Evolutionary conservation across 371 early-diverging fungal genomes (phyloP), one percentile per base, ranked within the genome.

Genomic region (Rhizopus delemar): DNA sequence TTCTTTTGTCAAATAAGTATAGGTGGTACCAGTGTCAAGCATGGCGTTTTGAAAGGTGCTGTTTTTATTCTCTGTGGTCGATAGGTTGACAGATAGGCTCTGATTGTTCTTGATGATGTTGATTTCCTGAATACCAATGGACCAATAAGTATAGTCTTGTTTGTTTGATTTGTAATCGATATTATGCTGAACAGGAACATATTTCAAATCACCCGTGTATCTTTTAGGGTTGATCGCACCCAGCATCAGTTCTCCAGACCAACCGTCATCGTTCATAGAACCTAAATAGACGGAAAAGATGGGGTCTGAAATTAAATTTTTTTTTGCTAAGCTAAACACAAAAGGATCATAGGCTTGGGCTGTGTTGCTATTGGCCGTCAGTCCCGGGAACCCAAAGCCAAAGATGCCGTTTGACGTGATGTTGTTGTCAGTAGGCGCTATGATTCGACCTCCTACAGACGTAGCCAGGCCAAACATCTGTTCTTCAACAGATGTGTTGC

Each of bases 381-480:
- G 50, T 5, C 36, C 51, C 3, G 68, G 63, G 50, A 59, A 67
- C 31, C 57, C 68, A 15, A 71, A 41, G 9, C 72, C 72, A 11
- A 68, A 36, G 49, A 71, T 68, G 9, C 72, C 72, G 51, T 65
- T 62, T 35, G 56, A 54, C 22, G 48, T 48, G 7, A 48, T 29
- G 8, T 22, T 48, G 11, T 43, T 22, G 11, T 28, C n/a, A 32
- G 54, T 41, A 12, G 69, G 70, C 3, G 54, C 41, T 12, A 56
- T 59, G 8, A 70, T 50, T 1, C 41, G 35, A n/a, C 53, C 51
- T 9, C 36, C 39, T 55, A 69, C 54, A 13, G 60, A 52, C 22
- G 22, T 61, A n/a, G 66, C 65, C 5, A 72, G 43, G 12, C 74
- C 78, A 58, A 77, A 60, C 34, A 41, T 53, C 54, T 69, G 68